Base-by-base conservation (phyloP, 2,329 filamentous ascomycete species). In the Phaeosphaeriaceae sp. region DNA sequence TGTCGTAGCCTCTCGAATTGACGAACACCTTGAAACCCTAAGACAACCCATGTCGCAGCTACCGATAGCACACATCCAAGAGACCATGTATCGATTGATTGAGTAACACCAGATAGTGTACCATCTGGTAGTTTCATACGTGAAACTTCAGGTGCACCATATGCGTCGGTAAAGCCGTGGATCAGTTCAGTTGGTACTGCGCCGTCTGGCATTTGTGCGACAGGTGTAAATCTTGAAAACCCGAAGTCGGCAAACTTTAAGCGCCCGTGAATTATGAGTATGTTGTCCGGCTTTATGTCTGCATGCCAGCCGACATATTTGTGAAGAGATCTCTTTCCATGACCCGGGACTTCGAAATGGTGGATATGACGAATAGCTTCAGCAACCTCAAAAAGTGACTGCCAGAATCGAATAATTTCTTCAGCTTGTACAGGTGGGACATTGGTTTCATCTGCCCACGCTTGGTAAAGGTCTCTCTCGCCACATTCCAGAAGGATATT, bases 241-340 rank as follows among this genome's bases (percentile, higher is more conserved):
- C 74, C 74, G 5, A 66, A 70, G 45, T 76, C 75, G 1, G 73
- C 71, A 0, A 77, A 58, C 47, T 76, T 76, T 44, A 72, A 74
- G 2, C 63, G 43, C 3, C 58, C 67, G 3, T 61, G 38, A 1
- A 76, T 63, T 2, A 47, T 60, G 51, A 78, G 70, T 38, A 78
- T 75, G 35, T 78, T 78, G 41, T 76, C 71, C 9, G 76, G 70
- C 46, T 78, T 79, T 45, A 79, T 62, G 63, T 79, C 76, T 8
- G 67, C 66, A 51, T 77, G 74, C 71, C 73, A 76, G 1, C 64
- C 63, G 45, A 52, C 8, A 17, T 53, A 63, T 16, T 15, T 36
- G 30, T 13, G 8, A 1, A 38, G 39, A 5, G 18, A 8, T 0
- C 16, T 20, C 4, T 4, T 46, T 2, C 26, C 42, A 18, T 23